These are phyloP conservation scores for Calendula officinalis DNA, from an alignment of 129 eudicot genomes.

Conservation along the genomic window DNA sequence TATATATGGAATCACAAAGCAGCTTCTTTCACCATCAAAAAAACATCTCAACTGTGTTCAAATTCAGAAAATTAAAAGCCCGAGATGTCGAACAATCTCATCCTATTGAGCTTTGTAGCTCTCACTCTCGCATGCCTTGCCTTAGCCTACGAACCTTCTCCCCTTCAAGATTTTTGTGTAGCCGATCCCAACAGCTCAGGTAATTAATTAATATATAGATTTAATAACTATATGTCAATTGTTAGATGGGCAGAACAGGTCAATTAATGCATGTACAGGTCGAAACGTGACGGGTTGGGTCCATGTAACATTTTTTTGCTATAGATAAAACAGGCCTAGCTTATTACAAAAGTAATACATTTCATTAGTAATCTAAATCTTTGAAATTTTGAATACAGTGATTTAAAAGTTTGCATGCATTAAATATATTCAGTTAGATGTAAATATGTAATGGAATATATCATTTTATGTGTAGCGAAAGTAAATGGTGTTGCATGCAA, in stretches of 20 bases:
- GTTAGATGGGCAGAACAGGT: no score
- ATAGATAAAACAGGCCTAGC: no score
- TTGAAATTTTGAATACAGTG: no score
- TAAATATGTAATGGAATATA: not conserved
- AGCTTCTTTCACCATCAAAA: not conserved
- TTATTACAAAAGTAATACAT: no score
- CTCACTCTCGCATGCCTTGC: conserved; percentile 8
- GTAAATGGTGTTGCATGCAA: conserved; percentile 43
- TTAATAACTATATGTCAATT: no score
- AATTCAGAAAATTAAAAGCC: not conserved
- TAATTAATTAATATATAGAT: no score
- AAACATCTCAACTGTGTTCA: not conserved
- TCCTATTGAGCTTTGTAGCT: conserved; percentile 6
- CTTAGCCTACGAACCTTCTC: conserved; percentile 26
- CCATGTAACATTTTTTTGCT: no score
- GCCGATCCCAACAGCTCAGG: conserved; percentile 32
- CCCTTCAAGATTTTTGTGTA: conserved; percentile 38
- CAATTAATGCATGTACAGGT: no score
- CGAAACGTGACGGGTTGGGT: no score
- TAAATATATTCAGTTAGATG: no score
- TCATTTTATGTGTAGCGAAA: conserved; percentile 22
- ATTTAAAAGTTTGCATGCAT: no score
- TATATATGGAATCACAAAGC: not conserved
- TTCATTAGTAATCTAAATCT: no score
- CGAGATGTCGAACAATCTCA: conserved; percentile 10